phyloP scores from a whole-genome alignment of 805 yeast species.

The Sugiyamaella chiloensis region DNA sequence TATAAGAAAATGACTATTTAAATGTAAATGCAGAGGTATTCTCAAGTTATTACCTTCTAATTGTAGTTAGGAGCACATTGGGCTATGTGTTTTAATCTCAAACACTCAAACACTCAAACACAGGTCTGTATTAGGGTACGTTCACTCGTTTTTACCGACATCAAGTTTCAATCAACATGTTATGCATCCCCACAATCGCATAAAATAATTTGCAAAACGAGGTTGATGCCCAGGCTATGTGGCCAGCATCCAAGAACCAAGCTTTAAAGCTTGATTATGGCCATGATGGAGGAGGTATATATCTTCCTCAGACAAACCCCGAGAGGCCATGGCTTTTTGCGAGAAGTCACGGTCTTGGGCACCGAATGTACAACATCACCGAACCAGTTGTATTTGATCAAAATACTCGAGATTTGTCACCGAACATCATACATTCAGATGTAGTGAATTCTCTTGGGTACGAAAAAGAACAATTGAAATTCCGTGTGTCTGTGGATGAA shows the following conservation, averaged over 20 bases:
- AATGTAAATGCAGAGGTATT: too few relatives aligned
- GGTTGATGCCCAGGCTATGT: too few relatives aligned
- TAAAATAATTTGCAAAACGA: too few relatives aligned
- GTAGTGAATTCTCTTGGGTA: not conserved
- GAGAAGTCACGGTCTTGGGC: slow-evolving; percentile 27
- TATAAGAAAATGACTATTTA: too few relatives aligned
- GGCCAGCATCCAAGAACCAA: slow-evolving; percentile 41
- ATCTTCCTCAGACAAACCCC: slow-evolving; percentile 19
- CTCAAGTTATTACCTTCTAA: too few relatives aligned
- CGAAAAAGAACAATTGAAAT: not conserved
- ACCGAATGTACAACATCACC: slow-evolving; percentile 18
- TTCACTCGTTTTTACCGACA: too few relatives aligned
- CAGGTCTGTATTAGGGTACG: too few relatives aligned
- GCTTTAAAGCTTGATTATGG: slow-evolving; percentile 46
- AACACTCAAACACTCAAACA: too few relatives aligned
- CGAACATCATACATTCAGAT: not conserved
- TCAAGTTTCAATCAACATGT: too few relatives aligned
- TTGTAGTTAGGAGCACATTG: too few relatives aligned
- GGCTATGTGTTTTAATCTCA: too few relatives aligned
- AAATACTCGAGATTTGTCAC: not conserved
- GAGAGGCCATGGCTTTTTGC: slow-evolving; percentile 31
- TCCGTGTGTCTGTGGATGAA: not conserved
- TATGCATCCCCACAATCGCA: too few relatives aligned
- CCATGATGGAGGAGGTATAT: slow-evolving; percentile 37
- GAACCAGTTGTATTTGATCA: slow-evolving; percentile 5